These are phyloP conservation scores for Cutaneotrichosporon sp. DNA, from an alignment of 1,284 basidiomycete genomes.

Conservation along the genomic window DNA sequence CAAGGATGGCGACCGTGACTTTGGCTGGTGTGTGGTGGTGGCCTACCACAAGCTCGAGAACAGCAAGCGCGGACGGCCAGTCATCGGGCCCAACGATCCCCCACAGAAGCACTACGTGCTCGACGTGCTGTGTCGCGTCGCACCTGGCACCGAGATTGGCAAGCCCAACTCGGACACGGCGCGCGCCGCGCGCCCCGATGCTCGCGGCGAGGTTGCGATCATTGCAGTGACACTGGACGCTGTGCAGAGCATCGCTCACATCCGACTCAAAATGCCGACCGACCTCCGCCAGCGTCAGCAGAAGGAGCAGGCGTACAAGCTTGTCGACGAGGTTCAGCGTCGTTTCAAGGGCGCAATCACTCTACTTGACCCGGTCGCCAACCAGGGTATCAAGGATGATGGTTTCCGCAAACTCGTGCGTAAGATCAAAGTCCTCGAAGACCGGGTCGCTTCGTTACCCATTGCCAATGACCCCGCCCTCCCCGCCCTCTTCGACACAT, in stretches of 20 bases:
- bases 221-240: conserved; percentile 88
- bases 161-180: conserved; percentile 70
- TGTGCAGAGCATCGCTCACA: conserved; percentile 78
- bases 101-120: conserved; percentile 90
- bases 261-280: conserved; percentile 85
- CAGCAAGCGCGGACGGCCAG: conserved; percentile 51
- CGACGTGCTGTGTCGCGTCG: conserved; percentile 86
- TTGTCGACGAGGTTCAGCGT: conserved; percentile 81
- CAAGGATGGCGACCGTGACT: conserved; percentile 81
- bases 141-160: conserved; percentile 63
- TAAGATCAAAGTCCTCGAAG: conserved; percentile 85
- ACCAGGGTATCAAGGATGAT: conserved; percentile 81
- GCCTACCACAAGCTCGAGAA: conserved; percentile 73
- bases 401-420: conserved; percentile 80
- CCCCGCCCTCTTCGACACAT: conserved; percentile 74
- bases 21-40: conserved; percentile 93
- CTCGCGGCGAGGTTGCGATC: conserved; percentile 78
- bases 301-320: conserved; percentile 83
- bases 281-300: conserved; percentile 75
- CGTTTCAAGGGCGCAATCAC: conserved; percentile 78
- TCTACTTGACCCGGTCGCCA: conserved; percentile 85
- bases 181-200: conserved; percentile 64
- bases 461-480: conserved; percentile 73
- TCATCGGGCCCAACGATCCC: conserved; percentile 59
- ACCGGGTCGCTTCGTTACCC: conserved; percentile 71